Evolutionary conservation across 768 basidiomycete species (phyloP).

Genomic region (Saitozyma sp.): DNA sequence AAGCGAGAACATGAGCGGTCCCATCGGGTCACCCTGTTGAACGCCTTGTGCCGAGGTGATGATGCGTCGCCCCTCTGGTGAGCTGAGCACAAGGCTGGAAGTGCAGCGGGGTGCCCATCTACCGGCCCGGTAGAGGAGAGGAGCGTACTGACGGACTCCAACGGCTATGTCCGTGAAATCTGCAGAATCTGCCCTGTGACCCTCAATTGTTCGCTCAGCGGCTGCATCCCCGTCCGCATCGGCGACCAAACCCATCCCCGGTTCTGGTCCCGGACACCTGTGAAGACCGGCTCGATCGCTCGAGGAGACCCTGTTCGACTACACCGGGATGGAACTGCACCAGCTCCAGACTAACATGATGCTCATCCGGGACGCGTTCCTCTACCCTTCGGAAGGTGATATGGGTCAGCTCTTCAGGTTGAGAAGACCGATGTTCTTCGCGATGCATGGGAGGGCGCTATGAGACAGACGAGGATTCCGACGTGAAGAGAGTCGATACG

Average conservation of each 20-base stretch:
- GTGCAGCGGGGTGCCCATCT: too few species aligned
- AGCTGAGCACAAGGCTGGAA: too few species aligned
- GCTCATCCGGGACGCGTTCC: constrained; percentile 51
- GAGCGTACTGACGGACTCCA: too few species aligned
- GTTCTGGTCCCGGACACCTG: constrained; percentile 51
- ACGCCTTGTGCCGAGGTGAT: too few species aligned
- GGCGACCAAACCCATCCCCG: constrained; percentile 51
- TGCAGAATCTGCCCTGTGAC: too few species aligned
- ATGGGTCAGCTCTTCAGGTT: constrained; percentile 35
- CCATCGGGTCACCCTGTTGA: too few species aligned
- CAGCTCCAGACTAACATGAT: constrained; percentile 51
- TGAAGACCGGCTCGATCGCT: constrained; percentile 47
- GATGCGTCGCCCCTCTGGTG: too few species aligned
- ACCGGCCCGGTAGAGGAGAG: too few species aligned
- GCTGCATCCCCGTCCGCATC: constrained; percentile 53
- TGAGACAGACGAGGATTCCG: neutral
- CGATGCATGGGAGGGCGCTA: constrained; percentile 47
- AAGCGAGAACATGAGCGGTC: too few species aligned
- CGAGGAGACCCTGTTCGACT: constrained; percentile 45
- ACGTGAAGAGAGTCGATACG: too few species aligned
- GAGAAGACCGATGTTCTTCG: constrained; percentile 50
- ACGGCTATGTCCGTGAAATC: too few species aligned
- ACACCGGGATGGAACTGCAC: constrained; percentile 36
- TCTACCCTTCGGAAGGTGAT: constrained; percentile 43
- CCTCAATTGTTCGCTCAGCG: too few species aligned